Evolutionary conservation across 73 alveolate genomes (phyloP).

Genomic region (Paraurostyla sp.): DNA sequence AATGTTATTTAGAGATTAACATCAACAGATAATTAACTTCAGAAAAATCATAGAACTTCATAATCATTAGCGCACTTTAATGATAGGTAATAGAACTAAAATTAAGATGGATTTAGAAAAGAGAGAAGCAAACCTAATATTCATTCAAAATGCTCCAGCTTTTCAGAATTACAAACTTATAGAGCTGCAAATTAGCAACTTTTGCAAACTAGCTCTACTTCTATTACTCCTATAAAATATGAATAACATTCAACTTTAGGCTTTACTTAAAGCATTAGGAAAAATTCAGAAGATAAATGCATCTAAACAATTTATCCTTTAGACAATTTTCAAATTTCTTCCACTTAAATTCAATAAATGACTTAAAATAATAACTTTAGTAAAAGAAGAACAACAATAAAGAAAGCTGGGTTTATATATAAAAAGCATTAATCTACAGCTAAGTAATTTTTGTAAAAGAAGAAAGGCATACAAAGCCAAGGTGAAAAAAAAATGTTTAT

Average conservation of each 20-base stretch:
- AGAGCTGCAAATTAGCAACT: neutral
- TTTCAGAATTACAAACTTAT: conserved; percentile 4
- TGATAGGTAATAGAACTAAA: too few species aligned
- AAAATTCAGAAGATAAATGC: too few species aligned
- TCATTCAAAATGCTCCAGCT: neutral
- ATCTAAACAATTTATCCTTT: too few species aligned
- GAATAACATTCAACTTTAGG: too few species aligned
- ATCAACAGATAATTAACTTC: neutral
- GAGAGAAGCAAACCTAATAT: too few species aligned
- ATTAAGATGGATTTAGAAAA: too few species aligned
- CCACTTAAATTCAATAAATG: neutral
- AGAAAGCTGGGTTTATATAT: conserved; percentile 11
- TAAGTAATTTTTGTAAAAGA: too few species aligned
- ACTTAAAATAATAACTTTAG: neutral
- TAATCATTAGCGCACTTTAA: too few species aligned
- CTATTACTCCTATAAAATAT: too few species aligned
- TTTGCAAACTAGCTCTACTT: too few species aligned
- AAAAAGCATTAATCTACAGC: neutral
- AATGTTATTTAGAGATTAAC: conserved; percentile 1
- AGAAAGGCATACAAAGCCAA: too few species aligned
- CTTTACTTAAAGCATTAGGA: too few species aligned
- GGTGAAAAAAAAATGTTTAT: neutral
- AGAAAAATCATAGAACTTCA: neutral
- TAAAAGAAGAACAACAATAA: conserved; percentile 15
- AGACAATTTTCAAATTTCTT: neutral